Base-by-base conservation (phyloP, 2,329 filamentous ascomycete genomes). In the Immersiporthe knoxdaviesiana region DNA sequence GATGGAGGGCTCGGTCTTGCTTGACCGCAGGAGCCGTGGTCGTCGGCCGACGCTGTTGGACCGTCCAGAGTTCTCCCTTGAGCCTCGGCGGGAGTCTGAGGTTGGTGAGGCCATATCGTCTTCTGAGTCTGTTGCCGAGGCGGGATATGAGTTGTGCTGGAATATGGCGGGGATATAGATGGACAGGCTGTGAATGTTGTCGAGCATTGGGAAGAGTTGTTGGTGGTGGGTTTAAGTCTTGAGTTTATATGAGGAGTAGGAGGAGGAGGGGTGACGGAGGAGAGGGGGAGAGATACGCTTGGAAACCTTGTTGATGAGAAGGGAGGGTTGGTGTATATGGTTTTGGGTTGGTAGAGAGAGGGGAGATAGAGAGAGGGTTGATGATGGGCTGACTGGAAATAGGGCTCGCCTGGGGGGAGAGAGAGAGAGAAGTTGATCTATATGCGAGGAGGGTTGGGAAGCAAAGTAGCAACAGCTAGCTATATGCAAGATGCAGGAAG, bases 1-100 rank as follows among this genome's bases (percentile, higher is more conserved):
- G 72, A 89, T 84, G 37, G 85, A 87, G 4, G 87, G 86, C 71
- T 86, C 86, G 14, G 87, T 89, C 41, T 84, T 84, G 66, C 81
- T 82, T 37, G 87, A 84, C 69, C 87, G 81, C 58, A 88, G 79
- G 56, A 89, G 80, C 64, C 83, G 82, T 47, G 87, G 87, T 70
- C 86, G 81, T 72, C 84, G 80, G 68, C 80, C 77, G 68, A 77
- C 75, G 63, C 75, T 74, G 56, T 66, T 71, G 41, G 79, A 77
- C 56, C 81, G 80, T 27, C 81, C 81, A 0, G 82, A 81, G 62
- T 82, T 79, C 71, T 81, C 77, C 72, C 78, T 78, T 61, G 77
- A 73, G 12, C 32, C 50, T 71, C 74, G 74, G 74, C 77, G 76
- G 35, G 77, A 67, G 62, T 81, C 79, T 74, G 80, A 72, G 64